Evolutionary conservation across 139 green algal genomes (phyloP).

Genomic region (Ettlia oleoabundans): DNA sequence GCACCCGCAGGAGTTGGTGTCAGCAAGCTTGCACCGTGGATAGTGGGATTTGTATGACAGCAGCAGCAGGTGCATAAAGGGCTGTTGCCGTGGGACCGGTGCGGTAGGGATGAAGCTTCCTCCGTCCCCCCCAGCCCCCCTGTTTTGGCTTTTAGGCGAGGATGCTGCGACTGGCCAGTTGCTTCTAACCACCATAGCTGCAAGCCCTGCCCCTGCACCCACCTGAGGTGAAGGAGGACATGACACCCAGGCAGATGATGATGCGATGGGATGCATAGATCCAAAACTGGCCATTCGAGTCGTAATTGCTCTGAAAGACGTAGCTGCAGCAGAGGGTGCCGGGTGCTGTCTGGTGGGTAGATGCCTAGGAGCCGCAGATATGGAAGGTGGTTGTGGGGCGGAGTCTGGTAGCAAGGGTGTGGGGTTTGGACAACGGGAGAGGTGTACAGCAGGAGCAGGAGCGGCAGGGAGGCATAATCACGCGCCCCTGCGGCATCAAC

Average conservation of each 20-base stretch:
- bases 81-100: too few species aligned
- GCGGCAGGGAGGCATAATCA: too few species aligned
- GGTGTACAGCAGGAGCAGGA: background rate
- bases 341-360: too few species aligned
- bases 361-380: too few species aligned
- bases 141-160: too few species aligned
- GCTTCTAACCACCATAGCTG: background rate
- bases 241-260: slow-evolving; percentile 50
- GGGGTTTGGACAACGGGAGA: background rate
- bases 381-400: background rate
- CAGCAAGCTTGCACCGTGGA: background rate
- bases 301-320: slow-evolving; percentile 41
- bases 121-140: too few species aligned
- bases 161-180: too few species aligned
- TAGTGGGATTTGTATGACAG: background rate
- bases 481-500: too few species aligned
- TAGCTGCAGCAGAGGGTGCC: background rate
- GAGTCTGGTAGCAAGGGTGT: background rate
- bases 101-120: too few species aligned
- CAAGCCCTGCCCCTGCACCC: background rate
- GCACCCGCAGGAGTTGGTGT: background rate
- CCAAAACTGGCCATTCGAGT: slow-evolving; percentile 48
- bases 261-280: slow-evolving; percentile 37
- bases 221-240: slow-evolving; percentile 30
- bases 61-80: background rate